phyloP scores from a whole-genome alignment of 768 basidiomycete species.

The Rhizopogon vinicolor region DNA sequence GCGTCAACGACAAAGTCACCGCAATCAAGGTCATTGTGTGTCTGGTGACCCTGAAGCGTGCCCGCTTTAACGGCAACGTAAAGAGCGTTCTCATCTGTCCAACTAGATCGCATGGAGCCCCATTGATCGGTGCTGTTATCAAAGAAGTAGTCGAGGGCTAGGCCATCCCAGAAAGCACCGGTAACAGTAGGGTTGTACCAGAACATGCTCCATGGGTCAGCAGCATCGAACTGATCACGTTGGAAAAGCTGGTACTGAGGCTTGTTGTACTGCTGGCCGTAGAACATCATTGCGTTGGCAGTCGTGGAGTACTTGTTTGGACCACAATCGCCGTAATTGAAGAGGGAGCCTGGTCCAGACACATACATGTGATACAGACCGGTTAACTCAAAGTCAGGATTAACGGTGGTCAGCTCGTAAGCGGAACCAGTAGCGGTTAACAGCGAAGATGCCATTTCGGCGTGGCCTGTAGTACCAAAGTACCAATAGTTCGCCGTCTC shows the following conservation, averaged over 20 bases:
- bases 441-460: slow-evolving; percentile 84
- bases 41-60: slow-evolving; percentile 76
- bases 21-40: slow-evolving; percentile 90
- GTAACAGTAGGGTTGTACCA: slow-evolving; percentile 86
- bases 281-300: slow-evolving; percentile 84
- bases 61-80: slow-evolving; percentile 92
- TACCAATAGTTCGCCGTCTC: slow-evolving; percentile 97
- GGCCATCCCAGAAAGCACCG: slow-evolving; percentile 91
- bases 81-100: slow-evolving; percentile 82
- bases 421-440: slow-evolving; percentile 82
- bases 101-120: slow-evolving; percentile 88
- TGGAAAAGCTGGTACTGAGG: slow-evolving; percentile 85
- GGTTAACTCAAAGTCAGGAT: slow-evolving; percentile 68
- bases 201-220: slow-evolving; percentile 86
- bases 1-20: slow-evolving; percentile 97
- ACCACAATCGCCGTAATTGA: slow-evolving; percentile 58
- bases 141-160: slow-evolving; percentile 82
- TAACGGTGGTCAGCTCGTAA: slow-evolving; percentile 64
- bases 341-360: slow-evolving; percentile 78
- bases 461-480: slow-evolving; percentile 88
- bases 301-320: slow-evolving; percentile 95
- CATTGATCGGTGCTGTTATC: slow-evolving; percentile 69
- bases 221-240: slow-evolving; percentile 79
- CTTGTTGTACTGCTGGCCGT: slow-evolving; percentile 60
- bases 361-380: slow-evolving; percentile 89